A percentile compares a stretch with the other conserved stretches of the same genome.
phyloP scores from a whole-genome alignment of 805 yeast genomes.

The Starmerella floris region DNA sequence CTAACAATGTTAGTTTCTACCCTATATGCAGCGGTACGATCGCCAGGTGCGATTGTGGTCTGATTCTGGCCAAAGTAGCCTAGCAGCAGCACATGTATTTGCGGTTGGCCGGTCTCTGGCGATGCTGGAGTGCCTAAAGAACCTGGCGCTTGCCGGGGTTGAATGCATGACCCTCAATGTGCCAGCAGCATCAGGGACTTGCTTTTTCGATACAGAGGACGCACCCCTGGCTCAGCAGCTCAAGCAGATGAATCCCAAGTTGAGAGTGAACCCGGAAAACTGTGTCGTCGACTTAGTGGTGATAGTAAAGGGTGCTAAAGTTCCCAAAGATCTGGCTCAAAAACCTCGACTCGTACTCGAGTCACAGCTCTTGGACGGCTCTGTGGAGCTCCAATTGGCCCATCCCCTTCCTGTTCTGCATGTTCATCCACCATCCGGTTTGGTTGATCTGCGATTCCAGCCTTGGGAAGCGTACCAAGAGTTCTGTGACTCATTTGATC shows the following conservation, averaged over 20 bases:
- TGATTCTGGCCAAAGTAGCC: conserved; percentile 49
- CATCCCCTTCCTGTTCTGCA: conserved; percentile 40
- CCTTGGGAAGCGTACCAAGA: conserved; percentile 60
- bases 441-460: conserved; percentile 52
- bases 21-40: conserved; percentile 44
- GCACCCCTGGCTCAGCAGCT: not conserved
- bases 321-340: not conserved
- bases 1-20: too few relatives aligned
- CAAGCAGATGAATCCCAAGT: not conserved
- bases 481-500: conserved; percentile 39
- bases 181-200: not conserved
- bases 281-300: not conserved
- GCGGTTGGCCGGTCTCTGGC: conserved; percentile 45
- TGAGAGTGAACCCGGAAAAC: not conserved
- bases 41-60: conserved; percentile 87
- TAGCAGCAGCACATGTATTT: conserved; percentile 47
- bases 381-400: not conserved
- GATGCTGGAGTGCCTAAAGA: conserved; percentile 54
- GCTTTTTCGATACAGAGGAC: not conserved
- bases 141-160: conserved; percentile 76
- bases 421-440: conserved; percentile 43
- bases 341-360: conserved; percentile 2
- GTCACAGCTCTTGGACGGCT: conserved; percentile 1
- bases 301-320: not conserved
- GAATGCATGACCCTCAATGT: conserved; percentile 62